Base-by-base conservation (phyloP, 768 basidiomycete species). In the Nevesoporus exiguus region DNA sequence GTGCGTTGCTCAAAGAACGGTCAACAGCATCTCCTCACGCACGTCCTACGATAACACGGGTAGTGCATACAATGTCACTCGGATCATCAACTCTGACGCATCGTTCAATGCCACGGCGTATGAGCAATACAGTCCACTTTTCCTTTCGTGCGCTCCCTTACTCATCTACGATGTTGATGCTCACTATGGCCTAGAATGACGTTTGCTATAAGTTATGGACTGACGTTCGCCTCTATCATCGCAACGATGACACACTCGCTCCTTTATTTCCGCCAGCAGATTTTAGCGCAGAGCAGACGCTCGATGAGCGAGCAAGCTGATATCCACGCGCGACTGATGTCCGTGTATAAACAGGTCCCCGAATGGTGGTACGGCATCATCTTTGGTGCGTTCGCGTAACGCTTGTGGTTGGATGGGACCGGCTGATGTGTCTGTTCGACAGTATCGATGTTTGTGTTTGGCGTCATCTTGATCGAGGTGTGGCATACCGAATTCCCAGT, bases 201-300 rank as follows among this genome's bases (percentile, higher is more conserved):
- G 0, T 93, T 92, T 63, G 85, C 91, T 13, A 71, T 93, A 33
- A 77, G 84, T 9, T 94, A 93, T 62, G 90, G 85, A 22, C 74
- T 93, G 9, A 87, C 86, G n/a, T 93, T 93, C 59, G 90, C 90
- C 2, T 79, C 83, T 29, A 85, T 93, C 67, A 88, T 90, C 0
- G 80, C 90, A 0, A 87, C 86, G 2, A 65, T 90, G 56, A 81
- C 77, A 27, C 92, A 93, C 61, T 81, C 88, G 69, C 74, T 77
- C 67, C 74, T 92, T 34, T 90, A 80, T 71, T 88, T 84, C 78
- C 82, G 88, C 60, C 86, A 88, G 65, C 87, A 89, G 64, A 88
- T 93, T 50, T 86, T 81, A 83, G 72, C 69, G 0, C 88, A 90
- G 67, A 72, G 84, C 27, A 82, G 84, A 46, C 80, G 85, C 48